Evolutionary conservation across 805 yeast genomes (phyloP).

Genomic region (Monosporozyma aquatica): DNA sequence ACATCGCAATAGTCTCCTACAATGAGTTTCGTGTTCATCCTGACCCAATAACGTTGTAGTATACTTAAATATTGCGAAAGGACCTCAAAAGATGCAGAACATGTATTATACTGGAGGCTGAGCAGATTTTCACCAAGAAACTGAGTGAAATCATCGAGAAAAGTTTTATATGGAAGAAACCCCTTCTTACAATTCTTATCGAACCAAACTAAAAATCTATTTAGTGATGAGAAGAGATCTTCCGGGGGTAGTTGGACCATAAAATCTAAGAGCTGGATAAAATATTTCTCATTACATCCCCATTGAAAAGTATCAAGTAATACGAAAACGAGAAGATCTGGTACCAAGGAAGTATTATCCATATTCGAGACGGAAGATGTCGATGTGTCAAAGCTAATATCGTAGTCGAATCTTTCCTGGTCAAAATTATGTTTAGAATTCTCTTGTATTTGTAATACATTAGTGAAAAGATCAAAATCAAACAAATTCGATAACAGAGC

Average conservation of each 20-base stretch:
- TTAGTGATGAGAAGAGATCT: background rate
- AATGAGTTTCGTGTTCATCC: conserved; percentile 17
- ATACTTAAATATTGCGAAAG: conserved; percentile 15
- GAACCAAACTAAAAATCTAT: background rate
- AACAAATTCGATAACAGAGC: background rate
- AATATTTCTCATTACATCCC: background rate
- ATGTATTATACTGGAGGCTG: conserved; percentile 15
- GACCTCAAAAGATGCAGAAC: conserved; percentile 12
- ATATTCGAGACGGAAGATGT: background rate
- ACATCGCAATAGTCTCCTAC: conserved; percentile 41
- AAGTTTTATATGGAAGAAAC: background rate
- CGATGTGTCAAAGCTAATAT: background rate
- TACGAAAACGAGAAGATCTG: background rate
- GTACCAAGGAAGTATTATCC: background rate
- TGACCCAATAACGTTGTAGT: conserved; percentile 23
- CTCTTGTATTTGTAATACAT: background rate
- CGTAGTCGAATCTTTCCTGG: background rate
- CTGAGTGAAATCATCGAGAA: conserved; percentile 10
- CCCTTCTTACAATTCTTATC: background rate
- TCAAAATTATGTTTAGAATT: background rate
- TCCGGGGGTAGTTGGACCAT: background rate
- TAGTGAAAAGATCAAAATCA: background rate
- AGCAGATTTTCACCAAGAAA: conserved; percentile 20
- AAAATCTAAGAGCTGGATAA: background rate
- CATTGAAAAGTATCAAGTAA: background rate